A percentile compares a stretch with the other conserved stretches of the same genome.
phyloP scores from a whole-genome alignment of 768 basidiomycete species.

The Rhodosporidiobolus sp. region DNA sequence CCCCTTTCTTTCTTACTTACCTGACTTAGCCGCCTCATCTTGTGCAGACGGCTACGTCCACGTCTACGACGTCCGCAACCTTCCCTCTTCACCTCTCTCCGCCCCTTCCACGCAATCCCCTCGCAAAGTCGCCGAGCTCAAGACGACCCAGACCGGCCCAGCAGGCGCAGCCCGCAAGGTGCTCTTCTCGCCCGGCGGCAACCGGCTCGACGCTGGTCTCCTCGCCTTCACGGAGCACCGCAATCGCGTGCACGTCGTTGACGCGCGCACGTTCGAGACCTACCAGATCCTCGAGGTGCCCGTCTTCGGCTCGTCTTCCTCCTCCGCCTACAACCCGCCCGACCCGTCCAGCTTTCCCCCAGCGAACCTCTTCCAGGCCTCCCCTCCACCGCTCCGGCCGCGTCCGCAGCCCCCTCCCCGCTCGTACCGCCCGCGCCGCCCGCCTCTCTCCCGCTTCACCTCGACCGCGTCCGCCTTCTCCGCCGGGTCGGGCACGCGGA shows the following conservation, averaged over 20 bases:
- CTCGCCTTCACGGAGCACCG: constrained; percentile 93
- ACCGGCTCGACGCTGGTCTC: constrained; percentile 59
- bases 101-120: neutral
- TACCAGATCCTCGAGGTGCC: constrained; percentile 34
- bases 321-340: too few species aligned
- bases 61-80: constrained; percentile 28
- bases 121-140: constrained; percentile 30
- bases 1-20: neutral
- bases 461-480: neutral
- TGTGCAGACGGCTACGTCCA: constrained; percentile 23
- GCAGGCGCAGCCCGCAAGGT: constrained; percentile 79
- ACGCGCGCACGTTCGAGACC: constrained; percentile 74
- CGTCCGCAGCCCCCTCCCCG: constrained; percentile 12
- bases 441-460: neutral
- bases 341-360: neutral
- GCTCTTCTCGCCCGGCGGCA: constrained; percentile 70
- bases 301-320: neutral
- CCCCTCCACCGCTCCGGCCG: neutral
- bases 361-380: neutral
- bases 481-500: neutral
- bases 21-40: constrained; percentile 54
- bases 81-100: constrained; percentile 8
- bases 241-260: constrained; percentile 73
- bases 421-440: neutral
- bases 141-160: constrained; percentile 50